These are phyloP conservation scores for Phytophthora aleatoria DNA, from an alignment of 352 stramenopile species.

Conservation along the genomic window DNA sequence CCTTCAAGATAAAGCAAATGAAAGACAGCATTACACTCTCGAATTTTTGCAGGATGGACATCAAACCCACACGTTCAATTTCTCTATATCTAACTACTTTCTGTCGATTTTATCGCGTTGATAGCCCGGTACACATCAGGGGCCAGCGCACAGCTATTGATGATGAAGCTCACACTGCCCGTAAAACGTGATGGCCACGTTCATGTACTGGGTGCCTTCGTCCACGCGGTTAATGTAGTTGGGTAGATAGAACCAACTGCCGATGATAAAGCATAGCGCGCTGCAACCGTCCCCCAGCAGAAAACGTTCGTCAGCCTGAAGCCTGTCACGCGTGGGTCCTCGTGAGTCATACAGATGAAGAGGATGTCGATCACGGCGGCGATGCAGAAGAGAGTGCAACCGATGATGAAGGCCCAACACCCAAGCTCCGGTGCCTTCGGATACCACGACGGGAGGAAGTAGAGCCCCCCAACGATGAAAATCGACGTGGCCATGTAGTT, in stretches of 20 bases:
- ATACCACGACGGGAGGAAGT: conserved; percentile 82
- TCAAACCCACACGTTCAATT: no score
- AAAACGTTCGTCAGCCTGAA: conserved; percentile 59
- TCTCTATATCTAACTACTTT: no score
- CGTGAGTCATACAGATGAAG: conserved; percentile 69
- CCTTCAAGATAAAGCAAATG: no score
- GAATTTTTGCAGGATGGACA: no score
- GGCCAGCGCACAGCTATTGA: conserved; percentile 63
- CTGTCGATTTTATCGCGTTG: conserved; percentile 17
- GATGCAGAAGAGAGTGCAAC: conserved; percentile 67
- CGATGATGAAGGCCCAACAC: conserved; percentile 78
- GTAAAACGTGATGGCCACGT: conserved; percentile 78
- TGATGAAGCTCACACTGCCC: conserved; percentile 81
- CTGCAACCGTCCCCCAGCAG: conserved; percentile 55
- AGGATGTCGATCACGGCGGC: conserved; percentile 63
- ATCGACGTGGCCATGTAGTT: conserved; percentile 76
- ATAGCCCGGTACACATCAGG: conserved; percentile 55
- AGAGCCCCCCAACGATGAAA: conserved; percentile 79
- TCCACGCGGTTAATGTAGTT: conserved; percentile 70
- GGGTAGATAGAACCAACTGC: conserved; percentile 84
- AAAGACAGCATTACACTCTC: no score
- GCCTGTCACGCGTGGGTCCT: conserved; percentile 44
- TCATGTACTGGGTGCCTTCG: conserved; percentile 66
- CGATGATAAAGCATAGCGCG: conserved; percentile 75
- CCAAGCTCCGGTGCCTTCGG: conserved; percentile 63